Base-by-base conservation (phyloP, 371 early-diverging fungal species). In the Mucor irregularis region DNA sequence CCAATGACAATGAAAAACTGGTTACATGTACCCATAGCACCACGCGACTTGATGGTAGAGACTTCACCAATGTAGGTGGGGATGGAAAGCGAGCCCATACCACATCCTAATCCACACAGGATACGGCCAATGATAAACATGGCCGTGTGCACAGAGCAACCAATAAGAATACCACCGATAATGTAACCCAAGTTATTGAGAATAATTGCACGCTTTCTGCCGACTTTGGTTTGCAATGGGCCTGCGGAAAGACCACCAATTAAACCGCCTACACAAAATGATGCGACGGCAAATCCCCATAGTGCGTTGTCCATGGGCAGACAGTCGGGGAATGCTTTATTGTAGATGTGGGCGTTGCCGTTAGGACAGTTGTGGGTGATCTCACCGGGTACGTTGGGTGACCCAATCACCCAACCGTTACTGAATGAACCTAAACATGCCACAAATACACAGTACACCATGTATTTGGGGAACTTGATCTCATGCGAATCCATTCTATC, bases 51-150 rank as follows among this genome's bases (percentile, higher is more conserved):
- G 1, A 82, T 76, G 0, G 94, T 90, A 3, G 92, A 70, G 21
- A 95, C 81, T 58, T 93, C 92, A 9, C 86, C 85, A 22, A 95
- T 80, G 55, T 95, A 96, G 2, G 86, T 82, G 0, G 96, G 90
- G 0, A 90, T 85, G 5, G 81, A 84, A 19, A 87, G 84, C 29
- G 91, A 86, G n/a, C 86, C 85, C 4, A 89, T 65, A 14, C 96
- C 96, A 33, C 90, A 84, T 1, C 83, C 92, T 33, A 94, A 56
- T 38, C 97, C 97, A 43, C 83, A 74, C 11, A 91, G 48, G 42
- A 95, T 69, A 40, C 96, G 87, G 0, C 93, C 96, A 52, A 89
- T 31, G 39, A 82, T 80, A 51, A 93, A 85, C 73, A 83, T 82
- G 10, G 68, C 76, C 10, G 68, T 66, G 11, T 77, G 72, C 0